Base-by-base conservation (phyloP, 1,139 yeast genomes). In the Kurtzmaniella quercitrusa region DNA sequence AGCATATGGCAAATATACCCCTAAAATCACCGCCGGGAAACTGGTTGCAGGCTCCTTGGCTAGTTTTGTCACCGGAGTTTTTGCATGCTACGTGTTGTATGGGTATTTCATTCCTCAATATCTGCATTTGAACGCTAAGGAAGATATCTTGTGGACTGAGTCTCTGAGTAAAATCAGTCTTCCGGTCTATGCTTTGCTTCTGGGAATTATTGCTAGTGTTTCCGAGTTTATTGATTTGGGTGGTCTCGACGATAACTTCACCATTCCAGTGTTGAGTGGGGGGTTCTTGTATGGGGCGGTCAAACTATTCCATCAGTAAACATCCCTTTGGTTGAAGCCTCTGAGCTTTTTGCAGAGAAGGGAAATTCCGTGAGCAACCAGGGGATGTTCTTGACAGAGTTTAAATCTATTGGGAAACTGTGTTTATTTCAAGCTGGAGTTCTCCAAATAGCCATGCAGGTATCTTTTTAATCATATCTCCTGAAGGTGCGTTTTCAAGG, bases 41-140 rank as follows among this genome's bases (percentile, higher is more conserved):
- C 85, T 95, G 1, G 68, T 93, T 41, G 96, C 97, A 2, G 98
- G 98, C 0, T 82, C 91, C 2, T 44, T 82, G 23, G 98, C 96
- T 14, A 95, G 98, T 12, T 86, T 86, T 56, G 56, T 72, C 3
- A 72, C 85, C n/a, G 97, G 98, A 7, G 69, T 81, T 4, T 41
- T 78, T 3, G 73, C 86, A 19, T 80, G 90, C 49, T 79, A 77
- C 55, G 52, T 84, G 9, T 68, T 88, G 45, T 93, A 91, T 62
- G 89, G 86, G 2, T 75, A 78, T 56, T 78, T 86, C 46, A 71
- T 89, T 18, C 95, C 96, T 2, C 53, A 54, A 1, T 85, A 73
- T 55, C 46, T 51, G 41, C 54, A 68, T 45, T 76, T 75, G 44
- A 82, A 82, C 55, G 58, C 57, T 7, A 74, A 77, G 1, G 79